Evolutionary conservation across 768 basidiomycete species (phyloP), one percentile per base, ranked within the genome.

Genomic region (Amanita muscaria): DNA sequence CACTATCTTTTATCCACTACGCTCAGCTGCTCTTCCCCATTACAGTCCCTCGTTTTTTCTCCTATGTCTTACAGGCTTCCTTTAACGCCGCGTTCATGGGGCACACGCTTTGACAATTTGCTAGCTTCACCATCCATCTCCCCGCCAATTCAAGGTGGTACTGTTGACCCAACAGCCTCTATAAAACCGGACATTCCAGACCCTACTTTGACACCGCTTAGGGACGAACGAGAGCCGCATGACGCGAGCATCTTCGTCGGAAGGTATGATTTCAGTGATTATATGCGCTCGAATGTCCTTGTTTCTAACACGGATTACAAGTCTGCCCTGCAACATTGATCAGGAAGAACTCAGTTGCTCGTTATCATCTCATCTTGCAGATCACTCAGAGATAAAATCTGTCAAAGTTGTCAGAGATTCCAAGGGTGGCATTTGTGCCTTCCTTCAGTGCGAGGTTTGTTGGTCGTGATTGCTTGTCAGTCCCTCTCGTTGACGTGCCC

Each of bases 181-280:
- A 49, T 49, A 40, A 43, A 33, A 16, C 55, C 54, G 29, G 44
- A 55, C 42, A 25, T 51, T 25, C 24, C 49, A 47, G 29, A 45
- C 18, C 31, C 52, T 44, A 27, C 47, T 47, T 46, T 48, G 29
- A 42, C 49, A 36, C 25, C 49, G 9, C 42, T 58, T 33, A 69
- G 56, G 50, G 67, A 64, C 23, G 66, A 79, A 35, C 76, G 69
- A 54, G 67, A 74, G 56, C 72, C 76, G 44, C 83, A 87, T 58
- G 81, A 88, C 51, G 79, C 85, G 31, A 88, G 84, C 54, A 73
- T 90, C 53, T 90, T 90, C 60, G 80, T 89, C 48, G 88, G 88
- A 60, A 88, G 86, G 87, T 85, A 54, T 4, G 58, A 52, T 45
- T 33, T 42, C 19, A 31, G 47, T 44, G 25, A 35, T n/a, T 48